Percentiles rank a stretch among this genome's conserved stretches.
Conservation (phyloP, 108 stramenopile genomes). For the Pseudonitzschia pungens region DNA sequence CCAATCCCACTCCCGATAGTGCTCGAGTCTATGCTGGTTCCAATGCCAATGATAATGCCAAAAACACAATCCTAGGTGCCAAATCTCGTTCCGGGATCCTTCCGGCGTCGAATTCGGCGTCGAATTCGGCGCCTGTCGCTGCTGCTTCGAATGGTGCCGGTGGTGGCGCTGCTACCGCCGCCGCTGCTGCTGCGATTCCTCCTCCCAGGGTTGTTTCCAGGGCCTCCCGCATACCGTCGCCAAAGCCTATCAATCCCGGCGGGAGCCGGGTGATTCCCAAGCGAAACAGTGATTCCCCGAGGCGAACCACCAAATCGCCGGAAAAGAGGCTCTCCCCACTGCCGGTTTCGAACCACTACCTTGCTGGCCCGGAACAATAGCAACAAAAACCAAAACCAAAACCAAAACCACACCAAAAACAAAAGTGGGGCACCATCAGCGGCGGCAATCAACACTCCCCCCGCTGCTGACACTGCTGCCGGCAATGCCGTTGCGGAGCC, state of each 20-base stretch:
- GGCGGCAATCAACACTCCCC: no score
- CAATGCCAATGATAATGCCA: not conserved
- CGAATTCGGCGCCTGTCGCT: not conserved
- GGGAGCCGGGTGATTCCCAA: not conserved
- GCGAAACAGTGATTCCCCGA: not conserved
- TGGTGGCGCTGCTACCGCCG: no score
- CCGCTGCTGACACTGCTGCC: no score
- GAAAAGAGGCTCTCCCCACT: conserved; percentile 8
- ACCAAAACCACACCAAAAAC: no score
- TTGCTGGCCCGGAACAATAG: no score
- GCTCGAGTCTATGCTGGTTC: no score
- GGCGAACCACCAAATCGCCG: not conserved
- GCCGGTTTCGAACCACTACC: conserved; percentile 8
- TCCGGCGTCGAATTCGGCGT: not conserved
- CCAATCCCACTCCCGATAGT: not conserved
- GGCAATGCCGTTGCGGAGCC: no score
- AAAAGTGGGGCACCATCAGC: no score
- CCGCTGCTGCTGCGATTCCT: no score
- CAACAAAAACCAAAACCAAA: no score
- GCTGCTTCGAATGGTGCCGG: no score
- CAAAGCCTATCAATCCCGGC: not conserved
- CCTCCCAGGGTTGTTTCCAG: no score
- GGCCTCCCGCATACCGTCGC: not conserved
- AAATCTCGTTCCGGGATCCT: not conserved
- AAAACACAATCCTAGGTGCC: not conserved